Evolutionary conservation across 805 yeast species (phyloP), one percentile per base, ranked within the genome.

Genomic region (Ogataea philodendri): DNA sequence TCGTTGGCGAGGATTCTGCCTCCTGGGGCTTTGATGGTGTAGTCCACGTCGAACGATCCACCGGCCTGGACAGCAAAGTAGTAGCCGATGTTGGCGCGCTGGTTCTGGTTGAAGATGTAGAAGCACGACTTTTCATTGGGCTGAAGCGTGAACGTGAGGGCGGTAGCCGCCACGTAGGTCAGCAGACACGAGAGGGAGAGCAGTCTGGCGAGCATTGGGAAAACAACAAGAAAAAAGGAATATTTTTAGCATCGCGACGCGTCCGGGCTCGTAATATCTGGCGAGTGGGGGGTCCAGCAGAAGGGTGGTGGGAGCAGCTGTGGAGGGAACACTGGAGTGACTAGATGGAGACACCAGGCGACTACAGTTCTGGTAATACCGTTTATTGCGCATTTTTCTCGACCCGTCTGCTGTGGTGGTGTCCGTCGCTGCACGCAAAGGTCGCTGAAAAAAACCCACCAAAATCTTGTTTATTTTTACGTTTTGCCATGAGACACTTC

Each of bases 1-100:
- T 81, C 82, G 21, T 64, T 52, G 34, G 73, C 71, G 26, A 84
- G 60, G 15, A 70, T 56, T 29, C 66, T 69, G 20, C 78, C 77
- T 35, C 65, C 63, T 9, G 93, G 93, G 24, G 72, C 72, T 46
- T 64, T 67, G 37, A 80, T 66, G 23, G 69, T 60, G 62, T 85
- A 85, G 56, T 84, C 93, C 35, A 82, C 80, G 56, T 85, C 95
- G 53, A 81, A 84, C 23, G 82, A 65, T 13, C 93, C 87, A 37
- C 89, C 93, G 21, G 81, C 65, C 63, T 82, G 83, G 47, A 87
- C 95, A 10, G 94, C 86, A 68, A 84, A 86, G 57, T 84, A 81
- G 59, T 78, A 86, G 24, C 82, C 81, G 38, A 87, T 69, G 42
- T 71, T 76, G 30, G 82, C 65, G 48, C 72, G 68, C 5, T 75